These are phyloP conservation scores for Stenogyne calaminthoides DNA, from an alignment of 305 asterid species.

Conservation along the genomic window DNA sequence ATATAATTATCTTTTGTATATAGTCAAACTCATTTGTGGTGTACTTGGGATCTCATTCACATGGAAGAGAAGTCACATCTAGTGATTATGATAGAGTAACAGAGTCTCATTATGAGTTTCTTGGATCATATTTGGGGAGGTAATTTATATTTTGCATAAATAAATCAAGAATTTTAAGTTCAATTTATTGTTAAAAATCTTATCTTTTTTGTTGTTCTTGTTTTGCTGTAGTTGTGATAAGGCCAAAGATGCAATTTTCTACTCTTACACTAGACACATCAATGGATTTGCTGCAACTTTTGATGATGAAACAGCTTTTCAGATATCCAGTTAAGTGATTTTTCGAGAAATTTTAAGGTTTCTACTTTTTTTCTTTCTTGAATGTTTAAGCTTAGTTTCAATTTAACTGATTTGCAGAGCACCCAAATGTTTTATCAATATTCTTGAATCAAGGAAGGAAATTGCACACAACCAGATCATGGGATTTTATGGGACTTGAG, in stretches of 20 bases:
- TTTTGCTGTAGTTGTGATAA: conserved; percentile 44
- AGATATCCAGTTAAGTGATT: conserved; percentile 60
- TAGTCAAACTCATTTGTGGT: conserved; percentile 74
- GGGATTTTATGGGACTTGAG: conserved; percentile 85
- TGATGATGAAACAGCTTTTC: conserved; percentile 60
- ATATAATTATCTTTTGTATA: conserved; percentile 2
- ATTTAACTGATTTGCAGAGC: conserved; percentile 46
- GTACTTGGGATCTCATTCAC: conserved; percentile 91
- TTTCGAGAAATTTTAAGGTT: not conserved
- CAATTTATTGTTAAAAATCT: not conserved
- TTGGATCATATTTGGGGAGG: conserved; percentile 90
- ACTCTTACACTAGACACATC: conserved; percentile 81
- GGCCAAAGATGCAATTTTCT: conserved; percentile 74
- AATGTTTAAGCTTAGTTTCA: not conserved
- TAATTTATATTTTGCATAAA: conserved; percentile 23
- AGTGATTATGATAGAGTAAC: conserved; percentile 58
- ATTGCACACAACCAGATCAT: conserved; percentile 89
- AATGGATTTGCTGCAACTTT: conserved; percentile 97
- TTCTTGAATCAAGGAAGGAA: conserved; percentile 74
- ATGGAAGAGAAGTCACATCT: conserved; percentile 52
- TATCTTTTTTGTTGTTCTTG: conserved; percentile 1
- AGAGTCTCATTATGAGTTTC: conserved; percentile 71
- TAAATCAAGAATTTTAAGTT: not conserved
- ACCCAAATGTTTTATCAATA: conserved; percentile 80
- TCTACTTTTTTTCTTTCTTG: not conserved